Evolutionary conservation across 169 alveolate species (phyloP).

Genomic region (Plasmodium billcollinsi): DNA sequence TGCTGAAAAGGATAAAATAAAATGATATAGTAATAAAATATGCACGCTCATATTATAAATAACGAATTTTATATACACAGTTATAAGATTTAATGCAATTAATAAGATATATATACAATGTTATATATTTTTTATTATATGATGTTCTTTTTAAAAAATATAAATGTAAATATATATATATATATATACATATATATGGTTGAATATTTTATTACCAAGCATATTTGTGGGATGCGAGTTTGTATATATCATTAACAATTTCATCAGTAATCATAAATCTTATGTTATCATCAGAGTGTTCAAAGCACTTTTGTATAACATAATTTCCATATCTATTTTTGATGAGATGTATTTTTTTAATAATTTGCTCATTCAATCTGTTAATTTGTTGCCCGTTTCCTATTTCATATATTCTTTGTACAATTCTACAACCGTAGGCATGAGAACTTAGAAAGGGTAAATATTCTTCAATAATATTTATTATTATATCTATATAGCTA

Average conservation of each 20-base stretch:
- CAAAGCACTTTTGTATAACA: slow-evolving; percentile 76
- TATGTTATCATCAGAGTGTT: slow-evolving; percentile 49
- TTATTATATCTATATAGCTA: slow-evolving; percentile 37
- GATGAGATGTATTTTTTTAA: slow-evolving; percentile 48
- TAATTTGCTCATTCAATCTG: slow-evolving; percentile 43
- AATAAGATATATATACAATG: no score
- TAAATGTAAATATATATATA: no score
- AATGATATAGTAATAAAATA: no score
- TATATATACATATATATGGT: not conserved
- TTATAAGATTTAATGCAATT: no score
- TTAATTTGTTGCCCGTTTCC: slow-evolving; percentile 68
- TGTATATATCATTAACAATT: slow-evolving; percentile 57
- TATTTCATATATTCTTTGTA: slow-evolving; percentile 64
- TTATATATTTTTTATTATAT: no score
- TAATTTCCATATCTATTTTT: slow-evolving; percentile 76
- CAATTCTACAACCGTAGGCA: slow-evolving; percentile 70
- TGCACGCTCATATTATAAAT: no score
- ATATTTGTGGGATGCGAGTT: slow-evolving; percentile 45
- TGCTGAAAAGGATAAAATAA: slow-evolving; percentile 25
- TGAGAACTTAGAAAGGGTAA: slow-evolving; percentile 71
- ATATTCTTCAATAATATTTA: slow-evolving; percentile 55
- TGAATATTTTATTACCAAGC: slow-evolving; percentile 42
- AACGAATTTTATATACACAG: no score
- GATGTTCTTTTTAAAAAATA: no score
- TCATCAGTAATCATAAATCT: slow-evolving; percentile 46